Percentiles rank a stretch among this genome's conserved stretches.
Conservation (phyloP, 2,329 filamentous ascomycete genomes). For the Penicillium sp. region DNA sequence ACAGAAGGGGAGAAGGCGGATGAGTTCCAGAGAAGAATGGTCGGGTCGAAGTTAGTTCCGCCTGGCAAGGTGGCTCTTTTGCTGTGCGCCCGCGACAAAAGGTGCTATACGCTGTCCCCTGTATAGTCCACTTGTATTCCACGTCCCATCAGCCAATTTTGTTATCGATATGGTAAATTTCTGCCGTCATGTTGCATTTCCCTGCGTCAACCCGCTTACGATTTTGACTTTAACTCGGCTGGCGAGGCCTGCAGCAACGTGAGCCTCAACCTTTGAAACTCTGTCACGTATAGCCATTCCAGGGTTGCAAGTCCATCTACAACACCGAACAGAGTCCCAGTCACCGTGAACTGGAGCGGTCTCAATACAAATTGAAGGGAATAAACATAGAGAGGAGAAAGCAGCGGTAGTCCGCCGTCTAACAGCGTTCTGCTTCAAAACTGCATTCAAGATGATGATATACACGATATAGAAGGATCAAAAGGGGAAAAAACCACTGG, state of each 20-base stretch:
- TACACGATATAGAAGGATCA: slow-evolving; percentile 41
- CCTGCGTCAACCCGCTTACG: not conserved
- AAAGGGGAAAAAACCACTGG: slow-evolving; percentile 32
- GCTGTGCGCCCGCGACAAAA: slow-evolving; percentile 5
- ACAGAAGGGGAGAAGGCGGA: slow-evolving; percentile 1
- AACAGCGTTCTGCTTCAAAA: slow-evolving; percentile 24
- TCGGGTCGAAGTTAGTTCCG: slow-evolving; percentile 15
- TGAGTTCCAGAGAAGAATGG: slow-evolving; percentile 3
- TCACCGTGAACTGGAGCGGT: not conserved
- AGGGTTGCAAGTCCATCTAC: not conserved
- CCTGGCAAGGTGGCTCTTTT: slow-evolving; percentile 12
- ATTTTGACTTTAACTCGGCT: not conserved
- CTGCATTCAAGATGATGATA: slow-evolving; percentile 45
- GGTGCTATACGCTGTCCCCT: not conserved
- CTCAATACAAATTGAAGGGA: not conserved
- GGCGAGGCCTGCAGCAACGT: not conserved
- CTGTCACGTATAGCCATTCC: not conserved
- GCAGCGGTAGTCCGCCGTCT: slow-evolving; percentile 4
- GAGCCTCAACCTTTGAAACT: not conserved
- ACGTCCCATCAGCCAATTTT: not conserved
- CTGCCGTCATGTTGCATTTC: not conserved
- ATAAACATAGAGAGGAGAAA: slow-evolving; percentile 4
- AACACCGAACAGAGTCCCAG: not conserved
- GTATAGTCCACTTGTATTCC: not conserved
- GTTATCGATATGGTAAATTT: not conserved